A percentile compares a stretch with the other conserved stretches of the same genome.
Conservation (phyloP, 2,329 filamentous ascomycete genomes). For the Aspergillus sp. region DNA sequence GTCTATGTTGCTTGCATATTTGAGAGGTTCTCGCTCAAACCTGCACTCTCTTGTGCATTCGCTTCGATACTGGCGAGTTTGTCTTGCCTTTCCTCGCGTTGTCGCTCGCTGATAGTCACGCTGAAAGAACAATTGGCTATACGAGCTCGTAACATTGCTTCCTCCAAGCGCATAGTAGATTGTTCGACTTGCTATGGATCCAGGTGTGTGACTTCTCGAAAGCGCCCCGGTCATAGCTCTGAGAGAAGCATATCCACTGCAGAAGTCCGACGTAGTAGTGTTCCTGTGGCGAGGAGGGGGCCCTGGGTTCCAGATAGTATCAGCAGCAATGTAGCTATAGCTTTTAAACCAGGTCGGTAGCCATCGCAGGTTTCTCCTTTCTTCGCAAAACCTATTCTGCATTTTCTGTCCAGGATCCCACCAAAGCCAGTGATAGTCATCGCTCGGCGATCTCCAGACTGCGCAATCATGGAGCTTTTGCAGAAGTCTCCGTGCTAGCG, state of each 20-base stretch:
- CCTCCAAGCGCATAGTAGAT: not conserved
- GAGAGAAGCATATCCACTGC: not conserved
- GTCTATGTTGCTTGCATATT: not conserved
- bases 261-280: slow-evolving; percentile 1
- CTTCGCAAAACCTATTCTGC: slow-evolving; percentile 22
- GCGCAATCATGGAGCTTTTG: slow-evolving; percentile 28
- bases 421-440: slow-evolving; percentile 45
- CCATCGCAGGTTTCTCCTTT: slow-evolving; percentile 23
- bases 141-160: not conserved
- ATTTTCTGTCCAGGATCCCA: slow-evolving; percentile 41
- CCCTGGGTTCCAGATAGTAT: slow-evolving; percentile 31
- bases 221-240: slow-evolving; percentile 14
- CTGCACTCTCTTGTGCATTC: not conserved
- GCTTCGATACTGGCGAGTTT: not conserved
- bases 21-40: not conserved
- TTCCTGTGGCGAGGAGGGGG: slow-evolving; percentile 11
- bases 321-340: slow-evolving; percentile 27
- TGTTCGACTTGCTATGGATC: not conserved
- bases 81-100: not conserved
- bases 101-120: not conserved
- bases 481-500: slow-evolving; percentile 23
- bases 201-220: not conserved
- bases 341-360: slow-evolving; percentile 31
- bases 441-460: slow-evolving; percentile 38
- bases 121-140: not conserved